Evolutionary conservation across 2,329 filamentous ascomycete species (phyloP).

Genomic region (Neoscytalidium dimidiatum): DNA sequence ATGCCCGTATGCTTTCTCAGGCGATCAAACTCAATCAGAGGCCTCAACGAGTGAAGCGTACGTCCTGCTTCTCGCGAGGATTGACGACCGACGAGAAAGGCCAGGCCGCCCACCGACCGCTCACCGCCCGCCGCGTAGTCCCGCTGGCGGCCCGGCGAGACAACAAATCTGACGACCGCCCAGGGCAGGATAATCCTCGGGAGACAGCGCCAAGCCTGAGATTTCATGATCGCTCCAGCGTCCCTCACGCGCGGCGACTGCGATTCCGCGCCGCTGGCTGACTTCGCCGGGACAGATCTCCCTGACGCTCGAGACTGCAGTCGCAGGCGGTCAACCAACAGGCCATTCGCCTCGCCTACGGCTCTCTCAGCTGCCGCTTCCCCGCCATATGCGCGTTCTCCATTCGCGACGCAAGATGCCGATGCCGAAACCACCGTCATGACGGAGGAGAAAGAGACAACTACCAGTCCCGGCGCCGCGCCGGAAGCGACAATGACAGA

Average conservation of each 20-base stretch:
- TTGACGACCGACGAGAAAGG: background rate
- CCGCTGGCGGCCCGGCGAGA: background rate
- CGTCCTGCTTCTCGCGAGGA: background rate
- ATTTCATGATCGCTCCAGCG: slow-evolving; percentile 16
- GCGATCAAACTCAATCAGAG: background rate
- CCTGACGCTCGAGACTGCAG: background rate
- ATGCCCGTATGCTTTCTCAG: background rate
- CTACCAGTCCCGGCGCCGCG: background rate
- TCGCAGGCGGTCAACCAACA: background rate
- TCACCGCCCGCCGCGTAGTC: slow-evolving; percentile 4
- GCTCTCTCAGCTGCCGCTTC: background rate
- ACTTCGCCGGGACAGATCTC: background rate
- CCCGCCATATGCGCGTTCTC: slow-evolving; percentile 15
- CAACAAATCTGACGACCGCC: slow-evolving; percentile 12
- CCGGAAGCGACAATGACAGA: slow-evolving; percentile 8
- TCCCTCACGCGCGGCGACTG: slow-evolving; percentile 5
- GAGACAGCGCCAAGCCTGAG: slow-evolving; percentile 2
- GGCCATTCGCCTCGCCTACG: background rate
- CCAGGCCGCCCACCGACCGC: background rate
- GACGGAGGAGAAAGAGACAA: slow-evolving; percentile 20
- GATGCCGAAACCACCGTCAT: slow-evolving; percentile 21
- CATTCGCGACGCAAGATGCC: slow-evolving; percentile 21
- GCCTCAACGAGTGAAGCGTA: background rate
- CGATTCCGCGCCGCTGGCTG: background rate
- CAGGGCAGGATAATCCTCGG: slow-evolving; percentile 6